A percentile compares a stretch with the other conserved stretches of the same genome.
These are phyloP conservation scores for Akanthomyces uredinophilus DNA, from an alignment of 2,329 filamentous ascomycete genomes.

Conservation along the genomic window DNA sequence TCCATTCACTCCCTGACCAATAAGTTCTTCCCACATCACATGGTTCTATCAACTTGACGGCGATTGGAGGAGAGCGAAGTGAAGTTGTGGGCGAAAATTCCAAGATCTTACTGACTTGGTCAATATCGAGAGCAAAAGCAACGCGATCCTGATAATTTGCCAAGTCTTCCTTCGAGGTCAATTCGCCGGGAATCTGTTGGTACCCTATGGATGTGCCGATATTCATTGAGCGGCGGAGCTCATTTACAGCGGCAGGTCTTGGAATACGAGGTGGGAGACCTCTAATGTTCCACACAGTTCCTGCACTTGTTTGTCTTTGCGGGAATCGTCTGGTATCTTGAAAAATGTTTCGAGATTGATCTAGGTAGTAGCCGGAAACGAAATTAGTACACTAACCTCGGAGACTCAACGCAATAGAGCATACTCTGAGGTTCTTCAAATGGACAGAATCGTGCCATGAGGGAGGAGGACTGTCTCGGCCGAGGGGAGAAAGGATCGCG, in stretches of 20 bases:
- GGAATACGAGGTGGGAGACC: conserved; percentile 54
- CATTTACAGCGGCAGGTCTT: conserved; percentile 33
- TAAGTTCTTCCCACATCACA: conserved; percentile 17
- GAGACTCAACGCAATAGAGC: neutral
- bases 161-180: conserved; percentile 52
- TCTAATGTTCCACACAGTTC: conserved; percentile 72
- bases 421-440: neutral
- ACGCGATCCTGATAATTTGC: conserved; percentile 69
- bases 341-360: neutral
- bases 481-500: conserved; percentile 37
- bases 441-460: neutral
- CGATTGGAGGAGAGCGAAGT: neutral
- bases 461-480: conserved; percentile 2
- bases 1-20: conserved; percentile 26
- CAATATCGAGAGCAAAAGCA: conserved; percentile 75
- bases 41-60: conserved; percentile 1
- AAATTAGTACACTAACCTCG: neutral
- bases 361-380: neutral
- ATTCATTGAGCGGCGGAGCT: neutral
- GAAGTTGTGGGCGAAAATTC: conserved; percentile 35
- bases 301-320: conserved; percentile 54
- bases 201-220: conserved; percentile 25
- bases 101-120: conserved; percentile 63
- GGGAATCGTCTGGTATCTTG: neutral
- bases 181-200: conserved; percentile 53